Evolutionary conservation across 306 rosid genomes (phyloP).

Genomic region (Sicyos edulis): DNA sequence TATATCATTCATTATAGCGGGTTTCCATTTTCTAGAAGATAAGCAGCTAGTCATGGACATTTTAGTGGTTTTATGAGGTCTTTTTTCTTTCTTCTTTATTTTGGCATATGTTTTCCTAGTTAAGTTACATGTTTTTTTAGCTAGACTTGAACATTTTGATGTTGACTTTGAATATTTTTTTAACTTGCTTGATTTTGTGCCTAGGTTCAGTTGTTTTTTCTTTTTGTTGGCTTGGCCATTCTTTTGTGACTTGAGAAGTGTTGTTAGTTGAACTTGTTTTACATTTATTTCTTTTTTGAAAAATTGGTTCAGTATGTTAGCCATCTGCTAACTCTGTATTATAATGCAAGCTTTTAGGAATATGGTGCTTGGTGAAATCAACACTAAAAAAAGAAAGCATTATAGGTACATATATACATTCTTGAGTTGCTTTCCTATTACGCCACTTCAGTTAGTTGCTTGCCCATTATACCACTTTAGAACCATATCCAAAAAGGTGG

Average conservation of each 20-base stretch:
- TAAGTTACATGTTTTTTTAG: neutral
- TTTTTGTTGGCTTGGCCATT: neutral
- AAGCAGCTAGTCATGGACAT: neutral
- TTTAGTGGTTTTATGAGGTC: neutral
- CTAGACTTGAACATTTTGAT: neutral
- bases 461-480: slow-evolving; percentile 1
- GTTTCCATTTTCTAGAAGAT: neutral
- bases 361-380: slow-evolving; percentile 23
- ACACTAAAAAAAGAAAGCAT: slow-evolving; percentile 21
- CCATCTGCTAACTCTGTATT: slow-evolving; percentile 10
- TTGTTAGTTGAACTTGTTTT: neutral
- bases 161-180: neutral
- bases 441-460: neutral
- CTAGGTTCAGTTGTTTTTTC: neutral
- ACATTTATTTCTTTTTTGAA: neutral
- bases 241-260: neutral
- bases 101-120: neutral
- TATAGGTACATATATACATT: slow-evolving; percentile 1
- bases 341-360: slow-evolving; percentile 20
- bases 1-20: neutral
- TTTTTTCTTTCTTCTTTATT: neutral
- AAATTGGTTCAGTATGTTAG: slow-evolving; percentile 4
- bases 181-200: slow-evolving; percentile 2
- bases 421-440: slow-evolving; percentile 10
- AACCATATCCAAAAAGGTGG: neutral